phyloP scores from a whole-genome alignment of 257 asterid species.

The Solanum rostratum region DNA sequence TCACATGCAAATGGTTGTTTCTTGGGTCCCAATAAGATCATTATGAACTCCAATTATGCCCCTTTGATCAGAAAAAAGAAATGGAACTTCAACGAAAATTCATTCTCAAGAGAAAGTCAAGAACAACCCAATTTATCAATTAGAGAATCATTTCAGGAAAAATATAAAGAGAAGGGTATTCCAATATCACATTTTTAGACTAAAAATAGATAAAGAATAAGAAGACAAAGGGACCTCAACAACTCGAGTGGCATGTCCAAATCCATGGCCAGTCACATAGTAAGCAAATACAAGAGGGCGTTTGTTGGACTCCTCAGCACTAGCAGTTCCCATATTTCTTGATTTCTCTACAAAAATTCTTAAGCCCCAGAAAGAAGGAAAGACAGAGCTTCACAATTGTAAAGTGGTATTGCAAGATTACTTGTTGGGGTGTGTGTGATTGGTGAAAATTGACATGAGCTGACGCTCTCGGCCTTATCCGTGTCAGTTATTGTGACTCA shows the following conservation, averaged over 20 bases:
- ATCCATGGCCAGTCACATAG: slow-evolving; percentile 96
- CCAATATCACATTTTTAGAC: neutral
- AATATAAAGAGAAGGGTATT: neutral
- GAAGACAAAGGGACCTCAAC: slow-evolving; percentile 48
- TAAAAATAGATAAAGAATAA: neutral
- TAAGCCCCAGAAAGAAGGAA: neutral
- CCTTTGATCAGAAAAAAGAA: neutral
- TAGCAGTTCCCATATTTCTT: slow-evolving; percentile 27
- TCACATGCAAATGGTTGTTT: neutral
- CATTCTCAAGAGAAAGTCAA: neutral
- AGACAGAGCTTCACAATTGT: neutral
- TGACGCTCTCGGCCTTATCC: neutral
- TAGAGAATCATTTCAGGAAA: neutral
- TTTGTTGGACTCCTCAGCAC: slow-evolving; percentile 13
- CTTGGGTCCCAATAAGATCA: neutral
- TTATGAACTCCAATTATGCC: neutral
- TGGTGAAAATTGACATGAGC: neutral
- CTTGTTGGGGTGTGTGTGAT: neutral
- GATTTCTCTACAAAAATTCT: neutral
- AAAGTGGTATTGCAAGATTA: neutral
- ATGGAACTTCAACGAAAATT: neutral
- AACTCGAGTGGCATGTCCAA: slow-evolving; percentile 94
- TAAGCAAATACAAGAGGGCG: slow-evolving; percentile 66
- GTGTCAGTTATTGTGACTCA: neutral
- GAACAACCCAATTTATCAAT: neutral